phyloP scores from a whole-genome alignment of 1,284 basidiomycete genomes.

The Cryptococcus sp. region DNA sequence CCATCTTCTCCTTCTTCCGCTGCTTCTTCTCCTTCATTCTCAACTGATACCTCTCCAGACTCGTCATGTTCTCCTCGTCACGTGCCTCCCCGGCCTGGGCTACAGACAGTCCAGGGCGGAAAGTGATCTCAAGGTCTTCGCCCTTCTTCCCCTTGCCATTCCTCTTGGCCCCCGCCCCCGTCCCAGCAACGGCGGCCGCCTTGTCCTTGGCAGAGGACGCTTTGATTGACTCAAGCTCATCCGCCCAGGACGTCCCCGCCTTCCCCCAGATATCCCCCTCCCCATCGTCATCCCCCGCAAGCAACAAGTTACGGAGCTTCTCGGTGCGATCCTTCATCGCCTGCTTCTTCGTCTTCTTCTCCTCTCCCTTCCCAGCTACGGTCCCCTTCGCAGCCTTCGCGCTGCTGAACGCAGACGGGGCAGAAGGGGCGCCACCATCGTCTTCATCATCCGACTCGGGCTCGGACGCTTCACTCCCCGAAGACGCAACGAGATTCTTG shows the following conservation, averaged over 20 bases:
- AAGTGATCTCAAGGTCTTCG: conserved; percentile 85
- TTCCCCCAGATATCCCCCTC: conserved; percentile 66
- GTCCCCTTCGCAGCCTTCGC: neutral
- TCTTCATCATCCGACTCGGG: conserved; percentile 48
- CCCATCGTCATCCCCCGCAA: conserved; percentile 59
- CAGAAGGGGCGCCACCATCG: conserved; percentile 11
- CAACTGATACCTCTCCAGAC: conserved; percentile 72
- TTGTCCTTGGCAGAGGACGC: conserved; percentile 54
- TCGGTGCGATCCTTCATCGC: conserved; percentile 52
- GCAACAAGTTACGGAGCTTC: conserved; percentile 66
- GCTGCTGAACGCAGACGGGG: too few species aligned
- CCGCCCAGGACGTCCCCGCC: conserved; percentile 34
- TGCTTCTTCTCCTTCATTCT: conserved; percentile 83
- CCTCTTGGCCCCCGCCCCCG: conserved; percentile 1
- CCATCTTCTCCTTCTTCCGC: conserved; percentile 56
- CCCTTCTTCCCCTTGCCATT: conserved; percentile 18
- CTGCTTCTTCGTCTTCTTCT: conserved; percentile 51
- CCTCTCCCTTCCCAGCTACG: conserved; percentile 25
- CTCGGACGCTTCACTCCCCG: conserved; percentile 57
- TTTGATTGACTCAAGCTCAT: conserved; percentile 18
- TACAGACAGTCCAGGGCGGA: conserved; percentile 73
- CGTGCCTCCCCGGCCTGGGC: conserved; percentile 47
- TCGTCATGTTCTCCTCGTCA: conserved; percentile 65
- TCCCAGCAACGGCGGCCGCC: conserved; percentile 1
- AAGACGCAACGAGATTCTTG: conserved; percentile 73